These are phyloP conservation scores for Punica granatum DNA, from an alignment of 345 rosid genomes.

Conservation along the genomic window DNA sequence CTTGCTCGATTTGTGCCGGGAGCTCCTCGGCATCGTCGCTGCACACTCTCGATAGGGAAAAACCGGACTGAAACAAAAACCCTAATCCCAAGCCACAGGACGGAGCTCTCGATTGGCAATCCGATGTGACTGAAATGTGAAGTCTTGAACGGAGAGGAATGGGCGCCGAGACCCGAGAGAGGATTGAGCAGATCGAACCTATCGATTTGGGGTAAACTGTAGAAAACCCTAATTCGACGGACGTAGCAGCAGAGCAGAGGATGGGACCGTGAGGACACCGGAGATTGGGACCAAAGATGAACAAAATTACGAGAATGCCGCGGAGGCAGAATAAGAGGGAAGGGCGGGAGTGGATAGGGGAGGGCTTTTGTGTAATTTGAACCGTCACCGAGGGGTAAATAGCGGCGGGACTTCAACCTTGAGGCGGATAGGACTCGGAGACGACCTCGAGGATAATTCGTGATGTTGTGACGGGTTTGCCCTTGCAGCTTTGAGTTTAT, in stretches of 20 bases:
- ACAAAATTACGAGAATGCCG: constrained; percentile 18
- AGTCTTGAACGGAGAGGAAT: background rate
- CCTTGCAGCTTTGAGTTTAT: background rate
- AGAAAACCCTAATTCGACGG: constrained; percentile 13
- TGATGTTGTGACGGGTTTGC: background rate
- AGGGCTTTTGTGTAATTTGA: background rate
- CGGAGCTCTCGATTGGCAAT: background rate
- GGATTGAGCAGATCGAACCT: constrained; percentile 3
- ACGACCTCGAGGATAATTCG: constrained; percentile 3
- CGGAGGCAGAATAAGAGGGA: background rate
- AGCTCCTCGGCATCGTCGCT: constrained; percentile 68
- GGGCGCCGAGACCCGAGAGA: background rate
- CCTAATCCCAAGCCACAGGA: constrained; percentile 11
- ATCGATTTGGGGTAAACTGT: background rate
- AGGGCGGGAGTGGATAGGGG: background rate
- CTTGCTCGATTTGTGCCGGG: constrained; percentile 95
- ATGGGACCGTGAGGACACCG: constrained; percentile 16
- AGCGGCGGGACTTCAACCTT: background rate
- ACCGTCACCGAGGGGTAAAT: background rate
- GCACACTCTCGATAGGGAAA: background rate
- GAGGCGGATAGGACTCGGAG: constrained; percentile 14
- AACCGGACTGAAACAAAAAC: constrained; percentile 7
- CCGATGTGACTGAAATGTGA: background rate
- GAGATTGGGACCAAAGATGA: constrained; percentile 14
- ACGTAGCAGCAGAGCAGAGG: background rate